Evolutionary conservation across 768 basidiomycete genomes (phyloP), one percentile per base, ranked within the genome.

Genomic region (Nidularia pulvinata): DNA sequence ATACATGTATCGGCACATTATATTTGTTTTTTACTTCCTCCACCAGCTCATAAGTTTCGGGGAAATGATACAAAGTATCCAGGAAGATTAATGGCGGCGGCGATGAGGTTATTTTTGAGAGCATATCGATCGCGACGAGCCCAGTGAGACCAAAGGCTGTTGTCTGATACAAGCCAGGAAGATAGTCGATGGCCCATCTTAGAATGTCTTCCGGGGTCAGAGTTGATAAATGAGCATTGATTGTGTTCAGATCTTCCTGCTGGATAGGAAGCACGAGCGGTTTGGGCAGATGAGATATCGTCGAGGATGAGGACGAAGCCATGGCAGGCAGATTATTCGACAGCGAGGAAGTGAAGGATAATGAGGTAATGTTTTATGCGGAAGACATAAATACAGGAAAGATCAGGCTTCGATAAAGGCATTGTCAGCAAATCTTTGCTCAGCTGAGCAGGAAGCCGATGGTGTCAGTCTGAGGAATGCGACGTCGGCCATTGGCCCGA

Each of bases 71-170:
- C 11, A 98, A 78, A 0, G 97, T 98, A 74, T 99, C 95, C 66
- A 98, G 72, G 75, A 99, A 98, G 74, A 98, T 94, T 16, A 98
- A 80, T 1, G 95, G 93, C 1, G 91, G 91, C 0, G 82, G 80
- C 14, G 72, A 65, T 30, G 74, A 55, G 2, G 88, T 86, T 57
- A 95, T 75, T 68, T 91, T 91, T 34, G 91, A 88, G 51, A 98
- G 83, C 93, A 99, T 97, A 68, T 97, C 94, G 56, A 92, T 86
- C 16, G 94, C 88, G 52, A 93, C 94, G 50, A 95, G 85, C 7
- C 97, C 96, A 0, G 95, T 98, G 55, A 98, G 79, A 6, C 97
- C 97, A 64, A 99, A 96, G 0, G 97, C 96, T 5, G 96, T 98
- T 5, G 97, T 98, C 68, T 99, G 96, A 69, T 85, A 86, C 16